These are phyloP conservation scores for Sporothrix inflata DNA, from an alignment of 2,329 filamentous ascomycete genomes.

Conservation along the genomic window DNA sequence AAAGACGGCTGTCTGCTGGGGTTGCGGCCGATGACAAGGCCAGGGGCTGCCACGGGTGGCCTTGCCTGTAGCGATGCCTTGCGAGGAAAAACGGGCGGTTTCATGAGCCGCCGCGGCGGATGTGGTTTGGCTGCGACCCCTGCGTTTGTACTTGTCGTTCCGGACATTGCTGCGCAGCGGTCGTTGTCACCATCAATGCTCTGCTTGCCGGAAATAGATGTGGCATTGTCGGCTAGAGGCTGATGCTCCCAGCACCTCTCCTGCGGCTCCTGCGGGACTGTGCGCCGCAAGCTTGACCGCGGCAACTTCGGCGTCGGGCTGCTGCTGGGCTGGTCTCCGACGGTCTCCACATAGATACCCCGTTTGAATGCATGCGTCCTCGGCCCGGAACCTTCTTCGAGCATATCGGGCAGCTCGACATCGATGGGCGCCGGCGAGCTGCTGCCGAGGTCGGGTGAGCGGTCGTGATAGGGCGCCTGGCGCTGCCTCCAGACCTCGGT, in stretches of 20 bases:
- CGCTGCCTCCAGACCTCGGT: neutral
- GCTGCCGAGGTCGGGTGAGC: neutral
- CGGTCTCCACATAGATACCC: neutral
- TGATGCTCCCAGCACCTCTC: neutral
- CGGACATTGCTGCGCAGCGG: neutral
- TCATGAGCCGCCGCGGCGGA: slow-evolving; percentile 21
- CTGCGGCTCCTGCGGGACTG: neutral
- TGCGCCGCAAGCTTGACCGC: neutral
- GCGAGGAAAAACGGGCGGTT: slow-evolving; percentile 22
- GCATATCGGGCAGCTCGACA: slow-evolving; percentile 1
- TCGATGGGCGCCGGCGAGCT: neutral
- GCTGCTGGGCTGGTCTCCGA: neutral
- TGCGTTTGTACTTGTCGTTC: neutral
- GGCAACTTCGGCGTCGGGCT: neutral
- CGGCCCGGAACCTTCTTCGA: neutral
- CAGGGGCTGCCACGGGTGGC: neutral
- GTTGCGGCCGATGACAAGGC: neutral
- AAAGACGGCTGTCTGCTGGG: neutral
- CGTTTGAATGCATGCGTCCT: neutral
- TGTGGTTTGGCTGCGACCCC: neutral
- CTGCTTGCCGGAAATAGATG: neutral
- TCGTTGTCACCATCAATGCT: neutral
- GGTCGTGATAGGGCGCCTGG: neutral
- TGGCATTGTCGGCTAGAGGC: neutral
- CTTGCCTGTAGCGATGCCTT: neutral